Percentiles rank a stretch among this genome's conserved stretches.
phyloP scores from a whole-genome alignment of 108 stramenopile species.

The Parmales sp. region DNA sequence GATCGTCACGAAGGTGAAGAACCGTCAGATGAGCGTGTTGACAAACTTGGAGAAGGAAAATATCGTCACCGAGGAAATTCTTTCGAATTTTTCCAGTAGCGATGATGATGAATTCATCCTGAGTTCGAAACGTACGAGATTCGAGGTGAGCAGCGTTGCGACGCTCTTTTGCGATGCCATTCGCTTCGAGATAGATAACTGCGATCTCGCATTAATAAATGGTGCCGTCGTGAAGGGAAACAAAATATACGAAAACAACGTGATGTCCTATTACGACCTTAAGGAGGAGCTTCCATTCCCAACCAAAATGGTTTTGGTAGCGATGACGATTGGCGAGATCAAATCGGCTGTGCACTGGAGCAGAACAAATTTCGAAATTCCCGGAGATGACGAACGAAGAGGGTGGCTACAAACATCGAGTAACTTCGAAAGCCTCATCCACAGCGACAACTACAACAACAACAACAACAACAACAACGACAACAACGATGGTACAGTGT shows the following conservation, averaged over 20 bases:
- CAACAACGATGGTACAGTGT: conserved; percentile 24
- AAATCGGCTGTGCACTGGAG: conserved; percentile 51
- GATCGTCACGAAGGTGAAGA: conserved; percentile 20
- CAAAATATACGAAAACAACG: conserved; percentile 28
- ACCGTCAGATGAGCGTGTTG: conserved; percentile 43
- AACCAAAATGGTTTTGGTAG: conserved; percentile 56
- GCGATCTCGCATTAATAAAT: conserved; percentile 56
- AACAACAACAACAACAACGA: neutral
- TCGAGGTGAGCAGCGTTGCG: conserved; percentile 56
- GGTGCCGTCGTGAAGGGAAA: conserved; percentile 60
- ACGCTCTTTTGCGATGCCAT: conserved; percentile 49
- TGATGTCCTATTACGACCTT: conserved; percentile 54
- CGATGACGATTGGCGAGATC: conserved; percentile 46
- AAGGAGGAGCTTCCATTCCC: conserved; percentile 71
- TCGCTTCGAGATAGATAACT: conserved; percentile 47
- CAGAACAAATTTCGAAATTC: conserved; percentile 41
- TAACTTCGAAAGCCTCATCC: neutral
- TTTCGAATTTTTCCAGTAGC: neutral
- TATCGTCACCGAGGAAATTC: conserved; percentile 13
- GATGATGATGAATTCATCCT: conserved; percentile 25
- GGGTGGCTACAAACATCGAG: neutral
- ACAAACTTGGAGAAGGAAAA: conserved; percentile 41
- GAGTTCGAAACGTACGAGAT: conserved; percentile 47
- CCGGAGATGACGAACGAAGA: conserved; percentile 17
- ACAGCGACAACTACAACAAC: no score